Evolutionary conservation across 2,329 filamentous ascomycete genomes (phyloP), one percentile per base, ranked within the genome.

Genomic region (Epichloe sibirici): DNA sequence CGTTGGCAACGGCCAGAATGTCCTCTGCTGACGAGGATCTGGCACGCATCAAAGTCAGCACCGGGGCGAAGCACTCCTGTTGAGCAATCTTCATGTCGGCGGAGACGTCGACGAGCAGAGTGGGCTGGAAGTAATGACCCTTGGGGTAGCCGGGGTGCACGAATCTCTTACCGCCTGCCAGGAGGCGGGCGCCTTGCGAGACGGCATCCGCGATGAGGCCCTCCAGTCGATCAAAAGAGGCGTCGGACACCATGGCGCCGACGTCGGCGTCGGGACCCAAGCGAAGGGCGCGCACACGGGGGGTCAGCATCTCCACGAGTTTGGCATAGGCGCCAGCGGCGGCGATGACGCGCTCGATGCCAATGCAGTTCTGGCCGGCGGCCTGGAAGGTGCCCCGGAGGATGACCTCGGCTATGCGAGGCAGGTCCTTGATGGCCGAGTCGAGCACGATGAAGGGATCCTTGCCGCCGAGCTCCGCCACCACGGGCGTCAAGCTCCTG

Each of bases 301-400:
- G 84, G 49, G 82, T 78, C 21, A 98, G 79, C 55, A 82, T 75
- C 5, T 74, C 68, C 50, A 95, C 71, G 23, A 98, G 78, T 52
- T 74, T 74, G 56, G 86, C 76, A 71, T 97, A 95, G n/a, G 72
- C 74, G 1, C 88, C 84, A 15, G 87, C 78, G 25, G 17, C 17
- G n/a, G 86, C 88, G 59, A 97, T 84, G 63, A 97, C 84, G 52
- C 93, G 86, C 72, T 98, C 93, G 59, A 96, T 91, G 52, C 93
- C 93, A 64, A 98, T 91, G 70, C 93, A 98, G 71, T 98, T 98
- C 69, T 98, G 93, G 1, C 93, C 93, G 15, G 90, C 85, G 49
- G 90, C 90, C 69, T 98, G 93, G 71, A 97, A 98, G 9, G 88
- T 89, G 50, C 91, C 93, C 51, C 93, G 83, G 71, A 98, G 84